These are phyloP conservation scores for Fusarium hainanense DNA, from an alignment of 2,329 filamentous ascomycete species.

Conservation along the genomic window DNA sequence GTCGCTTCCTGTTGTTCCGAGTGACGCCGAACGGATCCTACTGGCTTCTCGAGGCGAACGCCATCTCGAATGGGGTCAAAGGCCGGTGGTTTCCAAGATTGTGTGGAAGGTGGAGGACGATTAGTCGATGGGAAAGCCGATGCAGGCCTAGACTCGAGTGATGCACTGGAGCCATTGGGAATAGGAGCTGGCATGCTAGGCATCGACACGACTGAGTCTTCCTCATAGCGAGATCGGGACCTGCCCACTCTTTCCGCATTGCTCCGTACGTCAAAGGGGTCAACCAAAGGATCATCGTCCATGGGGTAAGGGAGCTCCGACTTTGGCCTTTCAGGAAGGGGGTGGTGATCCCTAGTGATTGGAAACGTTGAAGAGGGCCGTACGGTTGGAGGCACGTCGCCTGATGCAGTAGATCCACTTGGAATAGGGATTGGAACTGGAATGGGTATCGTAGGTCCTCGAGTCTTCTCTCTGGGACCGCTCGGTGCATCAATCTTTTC, in stretches of 20 bases:
- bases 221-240: conserved; percentile 36
- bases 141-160: conserved; percentile 38
- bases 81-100: conserved; percentile 59
- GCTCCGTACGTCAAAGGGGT: conserved; percentile 40
- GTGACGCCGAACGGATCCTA: conserved; percentile 63
- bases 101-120: conserved; percentile 37
- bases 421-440: conserved; percentile 46
- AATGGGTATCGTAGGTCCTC: conserved; percentile 50
- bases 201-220: conserved; percentile 39
- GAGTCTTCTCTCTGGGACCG: conserved; percentile 49
- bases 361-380: conserved; percentile 50
- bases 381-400: conserved; percentile 30
- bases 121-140: conserved; percentile 43
- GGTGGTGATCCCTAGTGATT: conserved; percentile 33
- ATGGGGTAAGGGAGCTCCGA: conserved; percentile 53
- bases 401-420: conserved; percentile 29
- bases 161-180: conserved; percentile 36
- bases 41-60: conserved; percentile 52
- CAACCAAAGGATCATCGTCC: conserved; percentile 47
- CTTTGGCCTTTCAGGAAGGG: conserved; percentile 40
- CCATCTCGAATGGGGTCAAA: conserved; percentile 57
- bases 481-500: conserved; percentile 41
- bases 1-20: conserved; percentile 56
- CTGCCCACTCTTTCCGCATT: conserved; percentile 33
- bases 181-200: conserved; percentile 44